A percentile compares a stretch with the other conserved stretches of the same genome.
Evolutionary conservation across 768 basidiomycete genomes (phyloP).

Genomic region (Leccinum aurantiacum): DNA sequence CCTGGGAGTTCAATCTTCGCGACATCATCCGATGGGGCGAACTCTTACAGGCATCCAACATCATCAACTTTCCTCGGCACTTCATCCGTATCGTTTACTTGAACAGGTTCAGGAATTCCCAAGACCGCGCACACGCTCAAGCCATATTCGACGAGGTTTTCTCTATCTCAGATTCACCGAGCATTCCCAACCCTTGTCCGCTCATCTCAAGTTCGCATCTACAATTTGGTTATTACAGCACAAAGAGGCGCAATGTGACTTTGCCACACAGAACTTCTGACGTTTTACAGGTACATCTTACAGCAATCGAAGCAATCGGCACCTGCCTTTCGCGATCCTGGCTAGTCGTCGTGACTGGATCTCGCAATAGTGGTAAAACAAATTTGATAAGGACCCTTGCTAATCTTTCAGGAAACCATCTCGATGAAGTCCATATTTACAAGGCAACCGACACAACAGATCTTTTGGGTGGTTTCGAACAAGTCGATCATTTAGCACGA

Average conservation of each 20-base stretch:
- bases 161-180: slow-evolving; percentile 33
- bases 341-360: slow-evolving; percentile 87
- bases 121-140: slow-evolving; percentile 59
- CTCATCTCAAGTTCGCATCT: slow-evolving; percentile 44
- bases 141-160: slow-evolving; percentile 57
- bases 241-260: slow-evolving; percentile 33
- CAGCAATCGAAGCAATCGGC: slow-evolving; percentile 72
- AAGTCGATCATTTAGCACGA: slow-evolving; percentile 61
- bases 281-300: slow-evolving; percentile 61
- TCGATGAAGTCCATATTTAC: slow-evolving; percentile 78
- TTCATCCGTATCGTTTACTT: slow-evolving; percentile 76
- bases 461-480: slow-evolving; percentile 94
- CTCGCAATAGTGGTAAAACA: slow-evolving; percentile 75
- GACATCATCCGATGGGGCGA: slow-evolving; percentile 90
- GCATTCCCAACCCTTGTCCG: slow-evolving; percentile 38
- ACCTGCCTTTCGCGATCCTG: slow-evolving; percentile 74
- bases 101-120: slow-evolving; percentile 76
- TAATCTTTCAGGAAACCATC: slow-evolving; percentile 59
- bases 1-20: slow-evolving; percentile 98
- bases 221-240: slow-evolving; percentile 66
- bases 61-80: slow-evolving; percentile 51
- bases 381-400: slow-evolving; percentile 69
- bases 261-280: slow-evolving; percentile 44
- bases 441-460: slow-evolving; percentile 91
- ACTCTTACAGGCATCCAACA: slow-evolving; percentile 40